Evolutionary conservation across 208 protist species (phyloP).

Genomic region (Leishmania martiniquensis): DNA sequence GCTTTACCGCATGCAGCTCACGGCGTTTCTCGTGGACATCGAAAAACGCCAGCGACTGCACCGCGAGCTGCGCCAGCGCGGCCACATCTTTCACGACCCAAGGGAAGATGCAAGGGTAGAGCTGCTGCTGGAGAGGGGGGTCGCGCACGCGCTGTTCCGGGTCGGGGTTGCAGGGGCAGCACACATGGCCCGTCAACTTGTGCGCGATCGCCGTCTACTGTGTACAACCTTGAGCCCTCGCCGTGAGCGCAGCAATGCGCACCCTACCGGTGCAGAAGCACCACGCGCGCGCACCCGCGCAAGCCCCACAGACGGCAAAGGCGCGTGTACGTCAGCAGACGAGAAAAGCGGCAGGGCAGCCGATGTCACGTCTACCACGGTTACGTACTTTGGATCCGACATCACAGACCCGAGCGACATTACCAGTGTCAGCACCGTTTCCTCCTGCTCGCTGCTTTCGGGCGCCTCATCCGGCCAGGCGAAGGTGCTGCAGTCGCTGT

Average conservation of each 20-base stretch:
- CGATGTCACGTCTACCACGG: slow-evolving; percentile 9
- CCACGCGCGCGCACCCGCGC: not conserved
- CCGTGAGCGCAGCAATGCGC: slow-evolving; percentile 8
- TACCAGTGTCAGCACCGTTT: slow-evolving; percentile 22
- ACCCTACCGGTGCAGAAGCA: not conserved
- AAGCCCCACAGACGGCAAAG: not conserved
- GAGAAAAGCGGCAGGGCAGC: not conserved
- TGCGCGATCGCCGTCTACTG: slow-evolving; percentile 40
- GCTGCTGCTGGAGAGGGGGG: slow-evolving; percentile 48
- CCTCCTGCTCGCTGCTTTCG: slow-evolving; percentile 19
- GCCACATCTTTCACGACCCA: slow-evolving; percentile 45
- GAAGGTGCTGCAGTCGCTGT: slow-evolving; percentile 20
- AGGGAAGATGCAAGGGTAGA: slow-evolving; percentile 24
- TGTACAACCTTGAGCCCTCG: slow-evolving; percentile 4
- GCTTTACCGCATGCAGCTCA: slow-evolving; percentile 59
- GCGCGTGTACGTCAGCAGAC: not conserved
- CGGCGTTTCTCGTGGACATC: slow-evolving; percentile 55
- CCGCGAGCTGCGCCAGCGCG: slow-evolving; percentile 56
- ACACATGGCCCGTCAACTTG: slow-evolving; percentile 54
- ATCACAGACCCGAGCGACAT: slow-evolving; percentile 16
- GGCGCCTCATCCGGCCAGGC: slow-evolving; percentile 3
- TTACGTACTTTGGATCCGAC: slow-evolving; percentile 20
- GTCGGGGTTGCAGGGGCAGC: slow-evolving; percentile 45
- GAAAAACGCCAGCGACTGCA: slow-evolving; percentile 54
- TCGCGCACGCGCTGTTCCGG: slow-evolving; percentile 36